These are phyloP conservation scores for Spiromastix sp. DNA, from an alignment of 2,329 filamentous ascomycete species.

Conservation along the genomic window DNA sequence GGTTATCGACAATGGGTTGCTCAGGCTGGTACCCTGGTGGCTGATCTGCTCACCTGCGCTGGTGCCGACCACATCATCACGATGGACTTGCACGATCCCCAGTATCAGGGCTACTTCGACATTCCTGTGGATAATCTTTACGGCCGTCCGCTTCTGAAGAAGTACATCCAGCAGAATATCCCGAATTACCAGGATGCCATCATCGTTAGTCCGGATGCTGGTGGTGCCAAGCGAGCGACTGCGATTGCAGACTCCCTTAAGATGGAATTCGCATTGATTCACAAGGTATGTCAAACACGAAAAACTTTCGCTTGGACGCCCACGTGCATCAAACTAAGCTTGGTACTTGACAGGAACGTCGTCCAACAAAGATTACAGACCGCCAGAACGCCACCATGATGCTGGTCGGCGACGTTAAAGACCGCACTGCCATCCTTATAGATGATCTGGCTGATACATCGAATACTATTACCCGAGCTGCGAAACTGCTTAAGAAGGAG, in stretches of 20 bases:
- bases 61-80: slow-evolving; percentile 96
- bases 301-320: slow-evolving; percentile 5
- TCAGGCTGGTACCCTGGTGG: slow-evolving; percentile 88
- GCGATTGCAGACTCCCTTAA: slow-evolving; percentile 87
- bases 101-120: slow-evolving; percentile 98
- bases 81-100: slow-evolving; percentile 91
- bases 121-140: slow-evolving; percentile 98
- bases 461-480: slow-evolving; percentile 92
- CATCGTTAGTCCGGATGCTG: slow-evolving; percentile 91
- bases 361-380: slow-evolving; percentile 77
- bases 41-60: slow-evolving; percentile 87
- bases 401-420: slow-evolving; percentile 76
- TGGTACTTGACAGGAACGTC: slow-evolving; percentile 56
- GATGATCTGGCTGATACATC: slow-evolving; percentile 94
- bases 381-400: slow-evolving; percentile 80
- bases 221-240: slow-evolving; percentile 90
- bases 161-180: slow-evolving; percentile 67
- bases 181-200: slow-evolving; percentile 77
- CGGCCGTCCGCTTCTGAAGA: slow-evolving; percentile 47
- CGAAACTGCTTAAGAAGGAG: slow-evolving; percentile 93
- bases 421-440: slow-evolving; percentile 76
- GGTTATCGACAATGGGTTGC: slow-evolving; percentile 99
- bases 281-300: slow-evolving; percentile 59
- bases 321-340: slow-evolving; percentile 15
- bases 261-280: slow-evolving; percentile 93